Conservation (phyloP, 345 rosid species). For the Hibiscus tridactylites region DNA sequence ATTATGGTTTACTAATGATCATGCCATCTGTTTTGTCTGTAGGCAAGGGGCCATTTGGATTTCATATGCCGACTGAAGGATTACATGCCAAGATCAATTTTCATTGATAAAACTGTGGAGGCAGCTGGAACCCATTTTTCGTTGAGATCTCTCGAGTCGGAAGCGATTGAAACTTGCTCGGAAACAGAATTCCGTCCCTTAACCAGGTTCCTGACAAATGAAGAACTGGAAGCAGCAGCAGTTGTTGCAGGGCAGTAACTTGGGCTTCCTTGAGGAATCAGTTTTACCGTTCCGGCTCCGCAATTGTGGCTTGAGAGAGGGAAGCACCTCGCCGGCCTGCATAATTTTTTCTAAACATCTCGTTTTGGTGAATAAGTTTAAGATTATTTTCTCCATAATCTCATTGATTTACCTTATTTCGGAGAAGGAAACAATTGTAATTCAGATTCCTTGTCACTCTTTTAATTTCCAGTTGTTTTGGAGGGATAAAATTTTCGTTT, state of each 20-base stretch:
- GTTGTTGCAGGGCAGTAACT: neutral
- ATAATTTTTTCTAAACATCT: neutral
- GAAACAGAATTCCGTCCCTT: slow-evolving; percentile 25
- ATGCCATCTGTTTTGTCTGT: neutral
- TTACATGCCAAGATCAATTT: slow-evolving; percentile 46
- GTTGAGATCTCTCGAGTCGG: slow-evolving; percentile 18
- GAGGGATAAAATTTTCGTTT: too few relatives aligned
- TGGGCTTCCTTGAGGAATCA: neutral
- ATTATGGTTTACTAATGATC: neutral
- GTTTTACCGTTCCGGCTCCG: neutral
- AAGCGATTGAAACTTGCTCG: slow-evolving; percentile 9
- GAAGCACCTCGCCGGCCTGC: neutral
- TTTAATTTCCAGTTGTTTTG: too few relatives aligned
- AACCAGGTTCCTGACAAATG: slow-evolving; percentile 28
- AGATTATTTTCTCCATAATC: too few relatives aligned
- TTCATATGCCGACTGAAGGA: slow-evolving; percentile 65
- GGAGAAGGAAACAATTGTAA: too few relatives aligned
- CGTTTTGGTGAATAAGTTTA: too few relatives aligned
- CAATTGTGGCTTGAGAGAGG: neutral
- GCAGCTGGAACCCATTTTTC: slow-evolving; percentile 45
- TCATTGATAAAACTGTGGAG: slow-evolving; percentile 45
- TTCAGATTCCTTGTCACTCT: too few relatives aligned
- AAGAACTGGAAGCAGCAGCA: slow-evolving; percentile 32
- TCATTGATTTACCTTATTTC: too few relatives aligned
- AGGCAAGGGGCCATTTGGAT: slow-evolving; percentile 66